These are phyloP conservation scores for Backusella luteola DNA, from an alignment of 192 early-diverging fungal species.

Conservation along the genomic window DNA sequence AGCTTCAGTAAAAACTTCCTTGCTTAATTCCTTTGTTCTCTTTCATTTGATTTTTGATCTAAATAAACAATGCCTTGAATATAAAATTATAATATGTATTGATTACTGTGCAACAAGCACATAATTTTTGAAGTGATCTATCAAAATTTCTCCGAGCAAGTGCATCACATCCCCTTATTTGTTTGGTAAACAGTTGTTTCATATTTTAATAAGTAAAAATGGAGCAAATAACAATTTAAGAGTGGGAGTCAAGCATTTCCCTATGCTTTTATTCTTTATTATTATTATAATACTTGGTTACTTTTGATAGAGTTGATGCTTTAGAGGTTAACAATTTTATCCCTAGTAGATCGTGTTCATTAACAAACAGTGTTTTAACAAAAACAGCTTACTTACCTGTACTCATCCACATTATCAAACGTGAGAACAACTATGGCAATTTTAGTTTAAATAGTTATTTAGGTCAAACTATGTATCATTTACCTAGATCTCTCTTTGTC, in stretches of 20 bases:
- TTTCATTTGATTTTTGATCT: neutral
- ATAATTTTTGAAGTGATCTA: neutral
- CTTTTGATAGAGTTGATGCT: neutral
- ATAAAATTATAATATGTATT: neutral
- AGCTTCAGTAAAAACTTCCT: neutral
- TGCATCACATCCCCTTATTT: neutral
- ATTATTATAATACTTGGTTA: neutral
- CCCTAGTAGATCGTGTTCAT: neutral
- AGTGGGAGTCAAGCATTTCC: neutral
- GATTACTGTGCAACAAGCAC: neutral
- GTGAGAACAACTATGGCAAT: neutral
- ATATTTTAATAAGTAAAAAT: neutral
- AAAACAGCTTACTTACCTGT: neutral
- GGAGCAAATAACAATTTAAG: neutral
- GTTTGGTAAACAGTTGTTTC: neutral
- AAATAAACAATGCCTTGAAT: neutral
- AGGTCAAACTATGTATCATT: neutral
- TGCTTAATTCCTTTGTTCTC: neutral
- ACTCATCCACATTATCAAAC: conserved; percentile 9
- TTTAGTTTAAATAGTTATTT: neutral
- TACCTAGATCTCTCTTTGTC: conserved; percentile 81
- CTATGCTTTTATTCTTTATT: neutral
- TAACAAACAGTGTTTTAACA: neutral
- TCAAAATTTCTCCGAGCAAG: neutral
- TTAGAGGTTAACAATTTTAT: conserved; percentile 6